Evolutionary conservation across 257 asterid genomes (phyloP).

Genomic region (Cordia subcordata): DNA sequence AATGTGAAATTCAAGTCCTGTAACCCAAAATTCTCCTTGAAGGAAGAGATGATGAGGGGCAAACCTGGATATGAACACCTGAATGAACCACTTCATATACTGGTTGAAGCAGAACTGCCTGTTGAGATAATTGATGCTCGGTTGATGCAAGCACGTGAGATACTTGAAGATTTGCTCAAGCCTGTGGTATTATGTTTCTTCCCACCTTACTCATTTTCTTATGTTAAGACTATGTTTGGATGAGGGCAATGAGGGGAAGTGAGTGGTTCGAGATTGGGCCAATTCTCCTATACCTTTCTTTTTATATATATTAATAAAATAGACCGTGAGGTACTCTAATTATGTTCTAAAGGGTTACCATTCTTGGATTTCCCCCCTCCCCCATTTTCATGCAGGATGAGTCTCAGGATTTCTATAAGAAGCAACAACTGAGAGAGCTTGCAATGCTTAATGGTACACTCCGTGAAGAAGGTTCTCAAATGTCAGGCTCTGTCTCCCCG

Average conservation of each 20-base stretch:
- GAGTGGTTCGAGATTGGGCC: neutral
- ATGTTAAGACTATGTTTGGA: too few relatives aligned
- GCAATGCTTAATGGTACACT: slow-evolving; percentile 94
- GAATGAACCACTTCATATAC: slow-evolving; percentile 92
- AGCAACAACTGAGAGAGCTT: slow-evolving; percentile 91
- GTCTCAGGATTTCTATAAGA: slow-evolving; percentile 78
- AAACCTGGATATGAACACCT: slow-evolving; percentile 97
- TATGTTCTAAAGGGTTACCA: neutral
- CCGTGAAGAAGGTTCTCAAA: slow-evolving; percentile 85
- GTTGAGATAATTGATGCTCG: slow-evolving; percentile 92
- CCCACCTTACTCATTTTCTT: neutral
- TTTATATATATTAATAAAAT: neutral
- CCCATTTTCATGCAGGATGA: slow-evolving; percentile 61
- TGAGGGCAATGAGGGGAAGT: too few relatives aligned
- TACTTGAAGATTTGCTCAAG: slow-evolving; percentile 85
- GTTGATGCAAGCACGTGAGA: slow-evolving; percentile 86
- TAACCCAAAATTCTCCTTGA: slow-evolving; percentile 5
- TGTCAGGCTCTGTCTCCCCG: slow-evolving; percentile 93
- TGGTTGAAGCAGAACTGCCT: slow-evolving; percentile 92
- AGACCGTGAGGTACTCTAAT: neutral
- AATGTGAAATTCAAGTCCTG: neutral
- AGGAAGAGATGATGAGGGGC: slow-evolving; percentile 99
- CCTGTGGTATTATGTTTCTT: slow-evolving; percentile 61
- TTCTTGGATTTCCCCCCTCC: neutral
- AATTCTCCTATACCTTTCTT: neutral